phyloP scores from a whole-genome alignment of 345 rosid species.

The Brassica napus region DNA sequence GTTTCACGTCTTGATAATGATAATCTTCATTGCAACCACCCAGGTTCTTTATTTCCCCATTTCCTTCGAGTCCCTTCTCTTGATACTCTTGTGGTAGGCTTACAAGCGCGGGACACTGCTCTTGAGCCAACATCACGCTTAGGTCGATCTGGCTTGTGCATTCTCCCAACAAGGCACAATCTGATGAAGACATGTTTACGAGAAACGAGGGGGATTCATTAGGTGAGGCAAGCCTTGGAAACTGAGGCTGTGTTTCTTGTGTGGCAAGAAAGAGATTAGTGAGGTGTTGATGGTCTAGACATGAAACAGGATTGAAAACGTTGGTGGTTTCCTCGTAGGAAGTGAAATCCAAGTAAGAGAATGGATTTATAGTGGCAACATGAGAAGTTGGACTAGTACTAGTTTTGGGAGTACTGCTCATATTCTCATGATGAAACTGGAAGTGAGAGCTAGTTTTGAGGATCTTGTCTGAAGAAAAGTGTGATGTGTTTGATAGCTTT shows the following conservation, averaged over 20 bases:
- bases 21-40: constrained; percentile 11
- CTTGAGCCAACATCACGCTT: constrained; percentile 32
- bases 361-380: constrained; percentile 27
- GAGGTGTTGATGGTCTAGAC: constrained; percentile 45
- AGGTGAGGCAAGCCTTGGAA: constrained; percentile 33
- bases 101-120: constrained; percentile 37
- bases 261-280: constrained; percentile 47
- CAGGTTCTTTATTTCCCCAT: constrained; percentile 21
- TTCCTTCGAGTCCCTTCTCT: constrained; percentile 26
- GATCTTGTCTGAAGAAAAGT: constrained; percentile 40
- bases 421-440: constrained; percentile 42
- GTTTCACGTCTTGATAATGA: constrained; percentile 23
- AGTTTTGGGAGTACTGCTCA: constrained; percentile 27
- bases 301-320: constrained; percentile 33
- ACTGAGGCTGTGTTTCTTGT: constrained; percentile 40
- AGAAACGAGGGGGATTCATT: constrained; percentile 49
- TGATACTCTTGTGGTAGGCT: constrained; percentile 39
- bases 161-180: constrained; percentile 52
- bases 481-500: constrained; percentile 33
- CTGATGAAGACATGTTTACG: constrained; percentile 43
- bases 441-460: constrained; percentile 33
- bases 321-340: constrained; percentile 41
- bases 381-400: constrained; percentile 18
- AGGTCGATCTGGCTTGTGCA: constrained; percentile 30
- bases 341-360: constrained; percentile 43